These are phyloP conservation scores for Cutaneotrichosporon sp. DNA, from an alignment of 1,284 basidiomycete species.

Conservation along the genomic window DNA sequence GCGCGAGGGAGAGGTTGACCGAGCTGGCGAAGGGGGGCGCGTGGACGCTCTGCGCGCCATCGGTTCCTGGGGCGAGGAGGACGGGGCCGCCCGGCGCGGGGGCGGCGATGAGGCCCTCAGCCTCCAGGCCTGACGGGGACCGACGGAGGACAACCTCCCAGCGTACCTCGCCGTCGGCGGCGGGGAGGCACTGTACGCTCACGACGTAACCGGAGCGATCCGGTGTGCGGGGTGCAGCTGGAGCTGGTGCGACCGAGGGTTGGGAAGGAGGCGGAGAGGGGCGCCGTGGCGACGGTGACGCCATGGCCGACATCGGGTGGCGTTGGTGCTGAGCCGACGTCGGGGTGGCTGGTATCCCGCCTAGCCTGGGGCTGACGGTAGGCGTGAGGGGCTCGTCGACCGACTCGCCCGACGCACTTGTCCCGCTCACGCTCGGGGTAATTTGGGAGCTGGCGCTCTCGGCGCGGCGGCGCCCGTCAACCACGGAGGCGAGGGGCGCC, in stretches of 20 bases:
- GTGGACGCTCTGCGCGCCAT: constrained; percentile 1
- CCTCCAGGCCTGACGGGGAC: constrained; percentile 6
- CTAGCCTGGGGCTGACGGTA: neutral
- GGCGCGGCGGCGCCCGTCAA: neutral
- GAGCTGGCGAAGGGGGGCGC: constrained; percentile 33
- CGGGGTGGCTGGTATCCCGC: neutral
- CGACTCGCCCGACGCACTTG: constrained; percentile 3
- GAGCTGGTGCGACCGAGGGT: neutral
- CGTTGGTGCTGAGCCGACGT: neutral
- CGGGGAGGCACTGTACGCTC: constrained; percentile 30
- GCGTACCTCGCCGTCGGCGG: constrained; percentile 32
- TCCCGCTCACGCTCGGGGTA: neutral
- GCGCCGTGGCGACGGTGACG: neutral
- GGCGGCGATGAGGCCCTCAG: constrained; percentile 5
- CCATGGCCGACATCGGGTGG: neutral
- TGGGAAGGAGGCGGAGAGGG: neutral
- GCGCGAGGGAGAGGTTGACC: constrained; percentile 44
- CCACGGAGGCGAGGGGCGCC: neutral
- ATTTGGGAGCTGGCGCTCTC: neutral
- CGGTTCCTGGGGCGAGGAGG: constrained; percentile 13
- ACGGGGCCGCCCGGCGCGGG: constrained; percentile 1
- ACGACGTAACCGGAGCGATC: constrained; percentile 35
- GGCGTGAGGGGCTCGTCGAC: constrained; percentile 9
- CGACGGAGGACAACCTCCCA: constrained; percentile 42
- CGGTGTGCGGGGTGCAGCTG: constrained; percentile 1